These are phyloP conservation scores for Coemansia sp. DNA, from an alignment of 192 early-diverging fungal species.

Conservation along the genomic window DNA sequence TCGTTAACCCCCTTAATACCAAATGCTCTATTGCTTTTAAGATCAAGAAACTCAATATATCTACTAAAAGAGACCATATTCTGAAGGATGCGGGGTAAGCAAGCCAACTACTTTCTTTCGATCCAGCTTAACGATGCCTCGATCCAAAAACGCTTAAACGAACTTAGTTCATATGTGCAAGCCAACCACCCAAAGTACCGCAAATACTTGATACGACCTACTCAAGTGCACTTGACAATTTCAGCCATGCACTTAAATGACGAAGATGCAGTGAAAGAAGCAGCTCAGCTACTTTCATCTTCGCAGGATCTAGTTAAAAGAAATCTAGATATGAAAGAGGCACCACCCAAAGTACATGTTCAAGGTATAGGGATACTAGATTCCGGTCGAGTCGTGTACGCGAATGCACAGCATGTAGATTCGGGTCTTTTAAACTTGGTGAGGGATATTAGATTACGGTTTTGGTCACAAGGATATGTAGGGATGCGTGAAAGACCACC, in stretches of 20 bases:
- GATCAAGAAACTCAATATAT: too few relatives aligned
- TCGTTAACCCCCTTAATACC: too few relatives aligned
- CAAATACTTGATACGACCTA: conserved; percentile 12
- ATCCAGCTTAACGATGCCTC: not conserved
- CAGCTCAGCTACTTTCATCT: not conserved
- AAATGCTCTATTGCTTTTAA: too few relatives aligned
- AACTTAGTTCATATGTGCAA: conserved; percentile 1
- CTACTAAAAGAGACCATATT: too few relatives aligned
- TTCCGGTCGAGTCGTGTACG: conserved; percentile 1
- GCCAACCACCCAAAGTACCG: conserved; percentile 2
- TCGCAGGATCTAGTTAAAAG: not conserved
- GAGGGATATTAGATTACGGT: conserved; percentile 7
- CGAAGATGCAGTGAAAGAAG: not conserved
- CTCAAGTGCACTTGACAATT: conserved; percentile 1
- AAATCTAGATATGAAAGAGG: not conserved
- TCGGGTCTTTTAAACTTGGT: not conserved
- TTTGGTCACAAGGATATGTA: conserved; percentile 12
- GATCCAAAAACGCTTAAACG: not conserved
- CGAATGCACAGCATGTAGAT: not conserved
- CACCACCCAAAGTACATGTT: not conserved
- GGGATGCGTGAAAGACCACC: not conserved
- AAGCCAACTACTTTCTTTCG: conserved; percentile 12
- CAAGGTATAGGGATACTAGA: conserved; percentile 1
- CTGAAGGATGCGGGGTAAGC: conserved; percentile 1
- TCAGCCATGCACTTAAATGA: not conserved